Conservation (phyloP, 352 stramenopile genomes). For the Phytophthora europaea region DNA sequence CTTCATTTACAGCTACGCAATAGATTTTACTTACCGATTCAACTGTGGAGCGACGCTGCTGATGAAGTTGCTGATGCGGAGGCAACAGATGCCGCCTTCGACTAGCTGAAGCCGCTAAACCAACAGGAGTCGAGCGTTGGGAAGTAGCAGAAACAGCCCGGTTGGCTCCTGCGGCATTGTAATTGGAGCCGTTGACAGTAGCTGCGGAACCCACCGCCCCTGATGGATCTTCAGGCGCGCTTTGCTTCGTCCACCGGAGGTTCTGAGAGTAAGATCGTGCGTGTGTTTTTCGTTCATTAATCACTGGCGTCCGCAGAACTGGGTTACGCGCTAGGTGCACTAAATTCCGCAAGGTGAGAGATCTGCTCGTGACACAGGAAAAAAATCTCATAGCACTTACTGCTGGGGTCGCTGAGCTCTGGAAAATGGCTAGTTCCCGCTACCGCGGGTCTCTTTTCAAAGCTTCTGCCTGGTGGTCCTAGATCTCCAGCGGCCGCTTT, state of each 20-base stretch:
- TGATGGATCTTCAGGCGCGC: constrained; percentile 35
- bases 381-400: constrained; percentile 16
- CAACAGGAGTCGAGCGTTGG: constrained; percentile 23
- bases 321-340: constrained; percentile 23
- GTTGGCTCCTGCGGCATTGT: constrained; percentile 18
- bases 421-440: constrained; percentile 52
- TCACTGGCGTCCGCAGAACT: constrained; percentile 23
- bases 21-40: constrained; percentile 25
- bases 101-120: constrained; percentile 17
- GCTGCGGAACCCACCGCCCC: constrained; percentile 10
- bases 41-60: constrained; percentile 24
- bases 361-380: neutral
- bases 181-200: constrained; percentile 15
- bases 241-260: constrained; percentile 60
- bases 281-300: constrained; percentile 47
- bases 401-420: constrained; percentile 52
- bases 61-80: constrained; percentile 37
- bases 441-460: constrained; percentile 30
- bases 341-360: neutral
- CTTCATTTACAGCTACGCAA: neutral
- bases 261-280: constrained; percentile 53
- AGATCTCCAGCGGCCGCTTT: constrained; percentile 24
- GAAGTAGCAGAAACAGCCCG: constrained; percentile 28
- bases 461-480: constrained; percentile 16
- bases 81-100: constrained; percentile 28